These are phyloP conservation scores for Austroboletus rostrupii DNA, from an alignment of 1,284 basidiomycete species.

Conservation along the genomic window DNA sequence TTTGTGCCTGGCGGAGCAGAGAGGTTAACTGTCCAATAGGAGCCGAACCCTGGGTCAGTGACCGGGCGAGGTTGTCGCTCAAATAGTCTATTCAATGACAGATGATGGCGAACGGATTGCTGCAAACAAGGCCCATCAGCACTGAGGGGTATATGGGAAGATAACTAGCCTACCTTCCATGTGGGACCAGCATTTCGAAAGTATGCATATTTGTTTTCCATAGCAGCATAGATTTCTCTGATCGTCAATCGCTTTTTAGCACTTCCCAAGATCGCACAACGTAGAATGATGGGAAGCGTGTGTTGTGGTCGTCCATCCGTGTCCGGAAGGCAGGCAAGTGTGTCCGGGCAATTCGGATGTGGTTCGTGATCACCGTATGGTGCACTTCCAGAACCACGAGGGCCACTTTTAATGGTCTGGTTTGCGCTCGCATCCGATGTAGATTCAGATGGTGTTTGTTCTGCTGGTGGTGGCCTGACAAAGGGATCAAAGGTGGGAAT, in stretches of 20 bases:
- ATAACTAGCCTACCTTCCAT: conserved; percentile 58
- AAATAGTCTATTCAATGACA: conserved; percentile 74
- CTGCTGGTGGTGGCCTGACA: conserved; percentile 18
- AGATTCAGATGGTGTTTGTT: conserved; percentile 19
- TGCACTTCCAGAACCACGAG: conserved; percentile 7
- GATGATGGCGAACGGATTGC: conserved; percentile 82
- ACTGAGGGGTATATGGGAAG: neutral
- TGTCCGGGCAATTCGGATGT: conserved; percentile 72
- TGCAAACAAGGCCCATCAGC: conserved; percentile 27
- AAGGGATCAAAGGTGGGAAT: conserved; percentile 15
- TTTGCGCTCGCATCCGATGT: conserved; percentile 24
- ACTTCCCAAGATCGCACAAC: conserved; percentile 76
- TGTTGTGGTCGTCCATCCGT: conserved; percentile 74
- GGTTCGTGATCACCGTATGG: conserved; percentile 45
- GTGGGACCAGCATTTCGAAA: conserved; percentile 73
- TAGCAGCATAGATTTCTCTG: conserved; percentile 75
- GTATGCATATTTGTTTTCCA: conserved; percentile 78
- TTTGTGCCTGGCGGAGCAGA: conserved; percentile 76
- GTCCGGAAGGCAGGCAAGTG: conserved; percentile 69
- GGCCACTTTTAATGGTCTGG: conserved; percentile 1
- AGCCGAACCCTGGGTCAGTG: conserved; percentile 78
- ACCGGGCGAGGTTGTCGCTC: conserved; percentile 74
- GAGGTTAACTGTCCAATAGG: conserved; percentile 81
- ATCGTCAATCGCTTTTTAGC: conserved; percentile 71
- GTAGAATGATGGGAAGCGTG: conserved; percentile 74